Conservation (phyloP, 2,329 filamentous ascomycete species). For the Chaetomium strumarium region DNA sequence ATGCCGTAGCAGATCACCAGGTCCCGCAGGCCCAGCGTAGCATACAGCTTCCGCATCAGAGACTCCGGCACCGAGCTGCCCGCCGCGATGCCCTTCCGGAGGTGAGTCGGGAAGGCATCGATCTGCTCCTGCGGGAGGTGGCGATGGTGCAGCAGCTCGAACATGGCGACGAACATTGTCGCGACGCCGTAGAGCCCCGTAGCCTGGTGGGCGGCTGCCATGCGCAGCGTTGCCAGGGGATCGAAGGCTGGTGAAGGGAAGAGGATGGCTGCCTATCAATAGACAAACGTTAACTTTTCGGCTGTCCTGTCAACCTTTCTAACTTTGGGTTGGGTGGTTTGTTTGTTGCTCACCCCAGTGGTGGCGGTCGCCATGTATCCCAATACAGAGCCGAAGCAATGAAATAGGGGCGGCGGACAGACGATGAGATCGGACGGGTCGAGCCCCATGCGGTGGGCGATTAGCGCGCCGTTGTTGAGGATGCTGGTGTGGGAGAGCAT, state of each 20-base stretch:
- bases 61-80: slow-evolving; percentile 79
- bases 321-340: too few species aligned
- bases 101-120: slow-evolving; percentile 30
- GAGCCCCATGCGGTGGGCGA: slow-evolving; percentile 80
- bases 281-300: too few species aligned
- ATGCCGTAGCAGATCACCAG: slow-evolving; percentile 94
- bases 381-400: slow-evolving; percentile 85
- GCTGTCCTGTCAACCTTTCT: too few species aligned
- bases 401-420: slow-evolving; percentile 79
- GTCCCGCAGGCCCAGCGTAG: slow-evolving; percentile 67
- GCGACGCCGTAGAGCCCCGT: slow-evolving; percentile 79
- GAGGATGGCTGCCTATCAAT: slow-evolving; percentile 57
- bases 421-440: slow-evolving; percentile 68
- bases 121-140: slow-evolving; percentile 22
- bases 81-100: slow-evolving; percentile 87
- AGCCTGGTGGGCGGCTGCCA: slow-evolving; percentile 47
- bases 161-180: slow-evolving; percentile 88
- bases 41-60: slow-evolving; percentile 72
- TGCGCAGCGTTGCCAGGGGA: slow-evolving; percentile 61
- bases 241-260: slow-evolving; percentile 87
- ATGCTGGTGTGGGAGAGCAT: slow-evolving; percentile 82
- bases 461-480: slow-evolving; percentile 83
- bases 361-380: slow-evolving; percentile 97
- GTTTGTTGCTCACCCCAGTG: slow-evolving; percentile 40
- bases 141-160: slow-evolving; percentile 65